Percentiles rank a stretch among this genome's conserved stretches.
phyloP scores from a whole-genome alignment of 345 rosid genomes.

The Draba incana region DNA sequence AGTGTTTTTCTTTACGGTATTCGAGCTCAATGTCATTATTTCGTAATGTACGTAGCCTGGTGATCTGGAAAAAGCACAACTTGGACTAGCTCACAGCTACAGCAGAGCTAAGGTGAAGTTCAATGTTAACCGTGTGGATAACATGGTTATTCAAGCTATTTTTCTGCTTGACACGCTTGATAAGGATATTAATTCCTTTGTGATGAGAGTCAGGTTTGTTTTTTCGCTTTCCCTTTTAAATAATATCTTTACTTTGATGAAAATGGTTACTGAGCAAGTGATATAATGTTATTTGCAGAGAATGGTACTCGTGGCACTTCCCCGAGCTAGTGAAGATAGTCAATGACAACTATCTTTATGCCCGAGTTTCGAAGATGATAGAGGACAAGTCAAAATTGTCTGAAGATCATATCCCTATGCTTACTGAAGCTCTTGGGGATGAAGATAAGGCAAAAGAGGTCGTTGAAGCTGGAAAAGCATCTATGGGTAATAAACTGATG shows the following conservation, averaged over 20 bases:
- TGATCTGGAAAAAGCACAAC: slow-evolving; percentile 89
- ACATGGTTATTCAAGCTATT: slow-evolving; percentile 96
- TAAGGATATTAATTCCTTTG: slow-evolving; percentile 83
- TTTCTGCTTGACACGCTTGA: slow-evolving; percentile 87
- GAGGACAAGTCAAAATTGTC: slow-evolving; percentile 74
- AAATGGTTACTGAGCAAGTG: neutral
- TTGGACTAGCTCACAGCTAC: slow-evolving; percentile 94
- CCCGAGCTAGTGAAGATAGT: slow-evolving; percentile 93
- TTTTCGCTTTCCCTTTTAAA: neutral
- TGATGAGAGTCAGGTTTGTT: slow-evolving; percentile 93
- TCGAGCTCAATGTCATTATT: neutral
- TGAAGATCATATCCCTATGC: slow-evolving; percentile 59
- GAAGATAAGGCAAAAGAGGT: slow-evolving; percentile 92
- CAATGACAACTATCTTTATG: slow-evolving; percentile 88
- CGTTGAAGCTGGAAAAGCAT: slow-evolving; percentile 93
- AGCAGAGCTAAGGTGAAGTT: slow-evolving; percentile 97
- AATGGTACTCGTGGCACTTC: slow-evolving; percentile 99
- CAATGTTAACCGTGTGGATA: slow-evolving; percentile 88
- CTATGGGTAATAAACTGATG: slow-evolving; percentile 68
- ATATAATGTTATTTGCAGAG: slow-evolving; percentile 53
- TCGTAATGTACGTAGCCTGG: slow-evolving; percentile 60
- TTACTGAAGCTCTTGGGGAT: slow-evolving; percentile 81
- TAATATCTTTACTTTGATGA: neutral
- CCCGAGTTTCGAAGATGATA: slow-evolving; percentile 67
- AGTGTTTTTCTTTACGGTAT: neutral